A percentile compares a stretch with the other conserved stretches of the same genome.
Evolutionary conservation across 352 stramenopile genomes (phyloP).

Genomic region (Globisporangium mamillatum): DNA sequence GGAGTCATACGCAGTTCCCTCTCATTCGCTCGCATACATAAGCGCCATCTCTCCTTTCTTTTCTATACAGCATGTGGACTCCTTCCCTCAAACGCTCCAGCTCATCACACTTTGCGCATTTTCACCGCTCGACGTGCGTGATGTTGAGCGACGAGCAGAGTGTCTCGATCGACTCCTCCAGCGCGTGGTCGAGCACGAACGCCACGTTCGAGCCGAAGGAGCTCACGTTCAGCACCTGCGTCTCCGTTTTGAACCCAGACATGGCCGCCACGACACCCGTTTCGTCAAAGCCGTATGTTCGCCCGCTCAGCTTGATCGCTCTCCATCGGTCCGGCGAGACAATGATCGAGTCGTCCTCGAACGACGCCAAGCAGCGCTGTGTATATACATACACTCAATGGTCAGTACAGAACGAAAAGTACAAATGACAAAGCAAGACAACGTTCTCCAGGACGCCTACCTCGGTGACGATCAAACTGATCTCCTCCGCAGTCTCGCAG

Average conservation of each 20-base stretch:
- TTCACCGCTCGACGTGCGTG: slow-evolving; percentile 59
- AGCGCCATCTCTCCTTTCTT: background rate
- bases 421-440: background rate
- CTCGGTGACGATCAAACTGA: slow-evolving; percentile 79
- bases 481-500: slow-evolving; percentile 81
- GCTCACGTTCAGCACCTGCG: slow-evolving; percentile 85
- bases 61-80: background rate
- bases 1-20: background rate
- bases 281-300: slow-evolving; percentile 82
- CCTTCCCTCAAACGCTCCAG: background rate
- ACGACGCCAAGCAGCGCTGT: slow-evolving; percentile 55
- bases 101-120: background rate
- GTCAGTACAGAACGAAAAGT: background rate
- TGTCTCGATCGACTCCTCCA: slow-evolving; percentile 67
- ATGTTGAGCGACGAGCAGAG: slow-evolving; percentile 69
- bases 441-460: slow-evolving; percentile 10
- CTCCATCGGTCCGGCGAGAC: slow-evolving; percentile 83
- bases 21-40: background rate
- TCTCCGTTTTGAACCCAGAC: slow-evolving; percentile 76
- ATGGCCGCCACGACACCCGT: slow-evolving; percentile 85
- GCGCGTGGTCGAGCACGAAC: slow-evolving; percentile 77
- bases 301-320: slow-evolving; percentile 81
- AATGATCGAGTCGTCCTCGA: slow-evolving; percentile 71
- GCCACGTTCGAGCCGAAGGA: slow-evolving; percentile 82
- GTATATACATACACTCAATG: background rate